phyloP scores from a whole-genome alignment of 2,329 filamentous ascomycete genomes.

The Aspergillus felis region DNA sequence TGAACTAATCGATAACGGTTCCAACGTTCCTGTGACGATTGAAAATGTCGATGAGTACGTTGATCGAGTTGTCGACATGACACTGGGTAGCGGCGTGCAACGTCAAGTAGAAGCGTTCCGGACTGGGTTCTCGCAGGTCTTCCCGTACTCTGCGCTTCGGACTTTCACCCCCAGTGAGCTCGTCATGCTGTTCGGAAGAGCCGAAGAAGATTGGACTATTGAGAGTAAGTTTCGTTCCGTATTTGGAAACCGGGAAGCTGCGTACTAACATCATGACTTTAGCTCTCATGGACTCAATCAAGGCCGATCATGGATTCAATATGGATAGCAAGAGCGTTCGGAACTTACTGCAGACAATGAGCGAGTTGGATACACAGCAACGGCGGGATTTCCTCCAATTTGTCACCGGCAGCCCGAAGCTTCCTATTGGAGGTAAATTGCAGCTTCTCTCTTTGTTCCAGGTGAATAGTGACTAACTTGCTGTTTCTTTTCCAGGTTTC shows the following conservation, averaged over 20 bases:
- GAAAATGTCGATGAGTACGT: conserved; percentile 89
- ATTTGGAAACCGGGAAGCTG: not conserved
- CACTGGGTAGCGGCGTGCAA: conserved; percentile 81
- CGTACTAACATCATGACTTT: conserved; percentile 24
- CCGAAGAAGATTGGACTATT: conserved; percentile 95
- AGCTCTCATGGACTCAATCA: conserved; percentile 97
- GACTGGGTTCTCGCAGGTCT: conserved; percentile 87
- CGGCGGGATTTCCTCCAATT: conserved; percentile 96
- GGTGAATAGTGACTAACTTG: conserved; percentile 27
- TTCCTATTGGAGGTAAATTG: conserved; percentile 84
- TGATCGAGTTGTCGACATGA: conserved; percentile 86
- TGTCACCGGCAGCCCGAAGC: conserved; percentile 94
- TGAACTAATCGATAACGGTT: conserved; percentile 72
- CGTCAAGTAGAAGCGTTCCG: conserved; percentile 89
- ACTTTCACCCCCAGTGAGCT: conserved; percentile 95
- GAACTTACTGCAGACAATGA: conserved; percentile 93
- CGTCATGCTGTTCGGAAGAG: conserved; percentile 86
- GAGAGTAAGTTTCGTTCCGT: conserved; percentile 66
- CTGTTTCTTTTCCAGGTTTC: conserved; percentile 62
- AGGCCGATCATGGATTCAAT: conserved; percentile 97
- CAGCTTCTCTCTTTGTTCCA: not conserved
- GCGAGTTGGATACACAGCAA: conserved; percentile 68
- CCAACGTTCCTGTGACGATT: conserved; percentile 73
- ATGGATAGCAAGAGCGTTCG: conserved; percentile 96
- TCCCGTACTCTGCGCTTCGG: conserved; percentile 86